Evolutionary conservation across 495 filamentous ascomycete genomes (phyloP).

Genomic region (Aspergillus coremiiformis): DNA sequence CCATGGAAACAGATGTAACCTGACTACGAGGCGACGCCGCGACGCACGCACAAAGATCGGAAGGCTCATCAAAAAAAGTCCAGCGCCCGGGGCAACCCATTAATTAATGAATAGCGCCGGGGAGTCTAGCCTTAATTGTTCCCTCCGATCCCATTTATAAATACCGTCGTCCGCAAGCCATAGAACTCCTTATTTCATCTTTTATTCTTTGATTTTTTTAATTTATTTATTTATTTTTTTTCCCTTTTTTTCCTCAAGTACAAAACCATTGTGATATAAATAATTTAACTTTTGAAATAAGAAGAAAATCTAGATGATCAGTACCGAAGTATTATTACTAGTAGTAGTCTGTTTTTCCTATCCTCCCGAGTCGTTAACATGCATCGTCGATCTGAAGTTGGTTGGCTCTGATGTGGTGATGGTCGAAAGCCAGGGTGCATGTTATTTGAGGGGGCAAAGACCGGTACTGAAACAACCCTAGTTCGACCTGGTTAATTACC

Average conservation of each 20-base stretch:
- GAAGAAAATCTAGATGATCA: no score
- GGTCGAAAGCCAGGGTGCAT: not conserved
- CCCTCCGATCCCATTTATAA: not conserved
- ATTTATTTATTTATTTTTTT: not conserved
- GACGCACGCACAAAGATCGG: not conserved
- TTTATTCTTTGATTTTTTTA: no score
- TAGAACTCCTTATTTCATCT: not conserved
- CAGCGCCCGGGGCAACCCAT: not conserved
- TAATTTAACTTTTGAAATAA: no score
- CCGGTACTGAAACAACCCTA: no score
- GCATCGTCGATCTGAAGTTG: not conserved
- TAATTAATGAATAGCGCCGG: not conserved
- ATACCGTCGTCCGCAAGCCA: not conserved
- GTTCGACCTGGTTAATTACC: no score
- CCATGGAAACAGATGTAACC: not conserved
- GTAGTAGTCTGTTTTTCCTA: not conserved
- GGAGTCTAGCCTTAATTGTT: constrained; percentile 3
- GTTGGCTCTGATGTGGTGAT: not conserved
- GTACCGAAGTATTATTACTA: not conserved
- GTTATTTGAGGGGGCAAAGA: not conserved
- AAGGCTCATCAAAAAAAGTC: not conserved
- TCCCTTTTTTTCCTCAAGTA: no score
- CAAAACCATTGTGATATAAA: no score
- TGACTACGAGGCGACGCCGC: no score
- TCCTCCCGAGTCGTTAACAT: not conserved